Evolutionary conservation across 148 eudicot species (phyloP), one percentile per base, ranked within the genome.

Genomic region (Amaranthus palmeri): DNA sequence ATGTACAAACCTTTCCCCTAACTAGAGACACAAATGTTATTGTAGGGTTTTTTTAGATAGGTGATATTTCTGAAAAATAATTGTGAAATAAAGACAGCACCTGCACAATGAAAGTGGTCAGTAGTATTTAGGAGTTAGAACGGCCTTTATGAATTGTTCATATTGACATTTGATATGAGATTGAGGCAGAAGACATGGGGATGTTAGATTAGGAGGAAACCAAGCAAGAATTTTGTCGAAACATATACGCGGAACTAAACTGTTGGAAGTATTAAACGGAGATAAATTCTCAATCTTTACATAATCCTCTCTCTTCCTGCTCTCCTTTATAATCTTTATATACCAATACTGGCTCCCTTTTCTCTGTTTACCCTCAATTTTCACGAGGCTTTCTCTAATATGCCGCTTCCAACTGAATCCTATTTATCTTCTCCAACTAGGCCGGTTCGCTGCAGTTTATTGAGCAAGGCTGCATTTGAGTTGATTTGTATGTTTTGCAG

Each of bases 401-500:
- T 25, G 36, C 36, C 2, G 36, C 36, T 25, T 25, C 36, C 36
- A 25, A 25, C 36, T 25, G 36, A 25, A 25, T 25, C 36, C 36
- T 25, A 25, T 25, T 25, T 25, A 0, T 25, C 36, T 25, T 25
- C 36, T 25, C 36, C 36, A 25, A 25, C 36, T 25, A 25, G 36
- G 36, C 36, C 0, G 36, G 36, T 25, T 25, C 0, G 36, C 36
- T 25, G 36, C 42, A 58, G 4, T 7, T 53, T 53, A 53, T 1
- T 8, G 55, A 53, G 13, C 12, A 14, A 40, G 45, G 17, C 61
- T 54, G 69, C 17, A 65, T 47, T 51, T 46, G 47, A 51, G 54
- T 54, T 44, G 65, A 73, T 61, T n/a, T 25, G 17, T 43, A 4
- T 54, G 69, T 13, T 82, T 50, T 72, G 67, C 87, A 93, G 98